Evolutionary conservation across 495 filamentous ascomycete species (phyloP), one percentile per base, ranked within the genome.

Genomic region (Neurospora sublineolata): DNA sequence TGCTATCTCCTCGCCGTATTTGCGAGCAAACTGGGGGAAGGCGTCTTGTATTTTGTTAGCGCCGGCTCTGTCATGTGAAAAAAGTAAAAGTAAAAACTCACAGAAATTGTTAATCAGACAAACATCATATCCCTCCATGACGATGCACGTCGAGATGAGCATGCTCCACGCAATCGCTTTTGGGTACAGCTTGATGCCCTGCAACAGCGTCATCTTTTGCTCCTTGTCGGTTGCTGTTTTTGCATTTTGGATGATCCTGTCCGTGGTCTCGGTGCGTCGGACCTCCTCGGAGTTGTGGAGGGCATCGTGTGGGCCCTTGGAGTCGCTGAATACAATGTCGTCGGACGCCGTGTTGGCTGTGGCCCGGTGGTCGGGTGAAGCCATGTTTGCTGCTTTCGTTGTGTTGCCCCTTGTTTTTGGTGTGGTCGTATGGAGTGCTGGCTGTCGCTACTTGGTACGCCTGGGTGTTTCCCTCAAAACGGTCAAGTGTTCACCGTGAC

Each of bases 71-170:
- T 30, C 39, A 10, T 11, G n/a, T 36, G 38, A 42, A 38, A 46
- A 52, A 64, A 10, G 37, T 12, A 37, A 46, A 38, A 37, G 3
- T 36, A 14, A 14, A 30, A 5, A 76, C 82, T 75, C 68, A 83
- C 81, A 86, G 71, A 88, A 87, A 73, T 86, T 88, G 77, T 86
- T 87, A 73, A 89, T 82, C 70, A 90, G 78, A 60, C 83, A 85
- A 52, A 89, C 75, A 73, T 89, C 88, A 77, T 88, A 90, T 5
- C 88, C 88, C 74, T 90, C 88, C 88, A 90, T 90, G 73, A 84
- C 83, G 70, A 90, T 88, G 79, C 85, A 86, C 7, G 87, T 86
- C 44, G 86, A 87, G 75, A 90, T 87, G 69, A 89, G 82, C 37
- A 89, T 67, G 72, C 85, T 87, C 87, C 87, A 90, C 3, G 79